phyloP scores from a whole-genome alignment of 176 grass and related monocot species.

The Stipa capillata region DNA sequence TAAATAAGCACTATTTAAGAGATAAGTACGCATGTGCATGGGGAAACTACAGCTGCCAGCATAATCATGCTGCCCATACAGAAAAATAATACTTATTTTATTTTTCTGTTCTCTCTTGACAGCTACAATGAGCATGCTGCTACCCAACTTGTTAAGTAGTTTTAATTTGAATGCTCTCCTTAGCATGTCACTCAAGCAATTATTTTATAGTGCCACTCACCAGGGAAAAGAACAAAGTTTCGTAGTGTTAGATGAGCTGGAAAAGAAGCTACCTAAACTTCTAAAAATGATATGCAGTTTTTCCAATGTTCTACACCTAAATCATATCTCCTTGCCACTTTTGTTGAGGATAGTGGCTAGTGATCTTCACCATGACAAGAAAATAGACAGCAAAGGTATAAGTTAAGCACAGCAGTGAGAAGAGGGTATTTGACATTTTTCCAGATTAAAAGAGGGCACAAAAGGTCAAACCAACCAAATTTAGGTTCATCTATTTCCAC shows the following conservation, averaged over 20 bases:
- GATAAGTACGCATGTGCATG: too few relatives aligned
- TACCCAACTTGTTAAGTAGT: background rate
- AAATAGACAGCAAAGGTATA: background rate
- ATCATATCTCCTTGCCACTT: background rate
- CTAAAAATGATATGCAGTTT: background rate
- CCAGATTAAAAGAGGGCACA: background rate
- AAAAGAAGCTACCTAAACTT: background rate
- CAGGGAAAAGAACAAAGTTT: background rate
- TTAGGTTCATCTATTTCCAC: background rate
- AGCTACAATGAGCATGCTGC: conserved; percentile 5
- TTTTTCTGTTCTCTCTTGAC: conserved; percentile 4
- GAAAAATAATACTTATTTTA: background rate
- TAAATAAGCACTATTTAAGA: too few relatives aligned
- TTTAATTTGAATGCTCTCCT: background rate
- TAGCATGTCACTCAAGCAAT: background rate
- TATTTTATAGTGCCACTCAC: background rate
- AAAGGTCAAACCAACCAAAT: background rate
- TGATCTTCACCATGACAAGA: background rate
- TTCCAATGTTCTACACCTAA: background rate
- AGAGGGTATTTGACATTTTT: background rate
- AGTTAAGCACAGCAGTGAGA: background rate
- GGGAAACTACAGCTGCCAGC: conserved; percentile 12
- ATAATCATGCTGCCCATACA: conserved; percentile 31
- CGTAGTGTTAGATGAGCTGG: conserved; percentile 5
- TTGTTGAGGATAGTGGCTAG: background rate